Percentiles rank a stretch among this genome's conserved stretches.
Evolutionary conservation across 2,329 filamentous ascomycete species (phyloP).

Genomic region (Torrubiellomyces zombiae): DNA sequence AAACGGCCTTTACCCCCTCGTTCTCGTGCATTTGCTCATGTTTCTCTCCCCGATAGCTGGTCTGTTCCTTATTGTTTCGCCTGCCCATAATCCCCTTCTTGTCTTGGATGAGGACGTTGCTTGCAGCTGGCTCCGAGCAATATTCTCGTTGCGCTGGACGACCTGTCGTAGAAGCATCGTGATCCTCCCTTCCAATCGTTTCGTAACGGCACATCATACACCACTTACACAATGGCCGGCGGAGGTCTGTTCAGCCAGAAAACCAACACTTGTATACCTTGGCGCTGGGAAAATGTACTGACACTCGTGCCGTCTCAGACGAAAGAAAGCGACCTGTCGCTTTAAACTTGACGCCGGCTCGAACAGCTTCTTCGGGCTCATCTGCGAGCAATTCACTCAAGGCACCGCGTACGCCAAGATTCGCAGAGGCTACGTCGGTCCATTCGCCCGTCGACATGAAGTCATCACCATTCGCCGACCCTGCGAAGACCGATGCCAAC

Average conservation of each 20-base stretch:
- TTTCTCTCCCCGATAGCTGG: slow-evolving; percentile 37
- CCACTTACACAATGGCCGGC: slow-evolving; percentile 18
- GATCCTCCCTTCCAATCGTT: no score
- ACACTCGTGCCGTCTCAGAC: slow-evolving; percentile 20
- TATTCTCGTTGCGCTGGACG: no score
- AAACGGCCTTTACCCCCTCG: slow-evolving; percentile 1
- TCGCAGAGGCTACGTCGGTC: slow-evolving; percentile 65
- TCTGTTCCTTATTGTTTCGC: slow-evolving; percentile 22
- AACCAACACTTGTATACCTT: no score
- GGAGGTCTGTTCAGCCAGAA: slow-evolving; percentile 25
- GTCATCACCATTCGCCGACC: slow-evolving; percentile 41
- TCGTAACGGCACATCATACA: slow-evolving; percentile 2
- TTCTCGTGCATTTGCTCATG: slow-evolving; percentile 7
- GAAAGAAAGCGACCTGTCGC: slow-evolving; percentile 41
- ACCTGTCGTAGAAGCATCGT: slow-evolving; percentile 6
- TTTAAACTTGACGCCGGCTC: slow-evolving; percentile 33
- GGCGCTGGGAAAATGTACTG: no score
- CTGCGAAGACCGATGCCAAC: slow-evolving; percentile 34
- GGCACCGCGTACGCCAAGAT: slow-evolving; percentile 57
- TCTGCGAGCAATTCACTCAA: slow-evolving; percentile 42
- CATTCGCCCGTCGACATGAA: slow-evolving; percentile 54
- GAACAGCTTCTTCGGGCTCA: slow-evolving; percentile 32
- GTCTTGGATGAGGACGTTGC: slow-evolving; percentile 9
- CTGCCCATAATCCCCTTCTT: slow-evolving; percentile 20
- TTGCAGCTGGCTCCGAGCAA: slow-evolving; percentile 7